Conservation (phyloP, 164 flowering plant species). For the Tinospora cordifolia region DNA sequence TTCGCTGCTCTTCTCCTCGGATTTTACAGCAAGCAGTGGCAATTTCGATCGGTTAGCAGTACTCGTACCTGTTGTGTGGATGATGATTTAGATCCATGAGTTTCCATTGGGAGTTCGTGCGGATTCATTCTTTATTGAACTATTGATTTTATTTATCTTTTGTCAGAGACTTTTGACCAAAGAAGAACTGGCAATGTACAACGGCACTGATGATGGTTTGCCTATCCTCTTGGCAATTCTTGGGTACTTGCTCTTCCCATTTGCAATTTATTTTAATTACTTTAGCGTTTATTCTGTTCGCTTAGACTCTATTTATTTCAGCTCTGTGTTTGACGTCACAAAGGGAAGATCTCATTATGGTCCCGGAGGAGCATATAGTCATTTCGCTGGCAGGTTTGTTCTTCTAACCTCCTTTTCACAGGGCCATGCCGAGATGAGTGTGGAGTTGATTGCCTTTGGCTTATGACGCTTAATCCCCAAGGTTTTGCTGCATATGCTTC, state of each 20-base stretch:
- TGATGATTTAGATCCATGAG: background rate
- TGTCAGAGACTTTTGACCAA: slow-evolving; percentile 39
- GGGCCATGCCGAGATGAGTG: background rate
- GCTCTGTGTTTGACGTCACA: slow-evolving; percentile 92
- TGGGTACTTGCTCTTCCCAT: slow-evolving; percentile 36
- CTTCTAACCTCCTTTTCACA: background rate
- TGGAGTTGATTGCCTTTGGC: too few species aligned
- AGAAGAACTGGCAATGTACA: slow-evolving; percentile 55
- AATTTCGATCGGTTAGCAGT: background rate
- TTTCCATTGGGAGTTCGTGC: background rate
- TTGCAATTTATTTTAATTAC: too few species aligned
- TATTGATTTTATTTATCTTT: background rate
- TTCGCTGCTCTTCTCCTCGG: background rate
- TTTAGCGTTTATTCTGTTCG: background rate
- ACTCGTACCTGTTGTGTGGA: background rate
- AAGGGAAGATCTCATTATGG: slow-evolving; percentile 90
- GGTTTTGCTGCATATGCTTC: too few species aligned
- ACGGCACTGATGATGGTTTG: slow-evolving; percentile 57
- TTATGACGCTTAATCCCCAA: too few species aligned
- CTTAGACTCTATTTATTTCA: slow-evolving; percentile 20
- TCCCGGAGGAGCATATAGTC: slow-evolving; percentile 71
- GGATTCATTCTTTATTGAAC: background rate
- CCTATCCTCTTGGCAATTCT: slow-evolving; percentile 70
- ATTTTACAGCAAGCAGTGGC: background rate
- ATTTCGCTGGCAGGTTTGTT: slow-evolving; percentile 83